Conservation (phyloP, 805 yeast species). For the Starmerella stellata region DNA sequence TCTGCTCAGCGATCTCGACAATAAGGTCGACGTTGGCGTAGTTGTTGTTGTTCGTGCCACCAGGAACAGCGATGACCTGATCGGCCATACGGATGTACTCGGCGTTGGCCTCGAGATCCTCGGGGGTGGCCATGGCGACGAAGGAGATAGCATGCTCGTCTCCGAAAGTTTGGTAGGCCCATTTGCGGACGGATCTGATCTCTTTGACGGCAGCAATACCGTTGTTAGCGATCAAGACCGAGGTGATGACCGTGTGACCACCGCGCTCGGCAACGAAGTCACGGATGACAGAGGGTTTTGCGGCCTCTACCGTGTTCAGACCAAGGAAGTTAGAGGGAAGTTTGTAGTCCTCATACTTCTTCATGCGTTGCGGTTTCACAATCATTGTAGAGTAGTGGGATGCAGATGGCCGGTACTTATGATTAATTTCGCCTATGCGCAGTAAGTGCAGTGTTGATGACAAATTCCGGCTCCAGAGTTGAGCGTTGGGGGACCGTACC, state of each 20-base stretch:
- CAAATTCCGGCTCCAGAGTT: neutral
- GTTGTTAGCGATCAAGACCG: conserved; percentile 82
- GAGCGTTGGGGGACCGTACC: conserved; percentile 1
- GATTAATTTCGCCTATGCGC: neutral
- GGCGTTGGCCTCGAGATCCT: conserved; percentile 88
- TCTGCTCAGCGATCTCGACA: conserved; percentile 93
- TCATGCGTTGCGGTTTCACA: conserved; percentile 11
- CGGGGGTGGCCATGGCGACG: conserved; percentile 99
- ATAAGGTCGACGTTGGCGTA: conserved; percentile 95
- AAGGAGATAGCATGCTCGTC: conserved; percentile 85
- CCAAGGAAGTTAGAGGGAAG: conserved; percentile 70
- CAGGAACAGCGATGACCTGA: conserved; percentile 95
- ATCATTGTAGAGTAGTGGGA: conserved; percentile 4
- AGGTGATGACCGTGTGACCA: conserved; percentile 85
- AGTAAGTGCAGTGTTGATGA: neutral
- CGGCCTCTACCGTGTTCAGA: conserved; percentile 53
- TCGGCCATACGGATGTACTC: conserved; percentile 99
- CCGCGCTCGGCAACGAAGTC: conserved; percentile 70
- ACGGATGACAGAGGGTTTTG: conserved; percentile 53
- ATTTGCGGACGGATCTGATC: conserved; percentile 89
- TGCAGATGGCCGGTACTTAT: neutral
- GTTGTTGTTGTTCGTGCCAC: conserved; percentile 96
- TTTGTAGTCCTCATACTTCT: conserved; percentile 18
- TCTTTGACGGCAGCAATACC: conserved; percentile 99
- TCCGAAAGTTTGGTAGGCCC: conserved; percentile 99